Evolutionary conservation across 345 rosid genomes (phyloP).

Genomic region (Citrus sp.): DNA sequence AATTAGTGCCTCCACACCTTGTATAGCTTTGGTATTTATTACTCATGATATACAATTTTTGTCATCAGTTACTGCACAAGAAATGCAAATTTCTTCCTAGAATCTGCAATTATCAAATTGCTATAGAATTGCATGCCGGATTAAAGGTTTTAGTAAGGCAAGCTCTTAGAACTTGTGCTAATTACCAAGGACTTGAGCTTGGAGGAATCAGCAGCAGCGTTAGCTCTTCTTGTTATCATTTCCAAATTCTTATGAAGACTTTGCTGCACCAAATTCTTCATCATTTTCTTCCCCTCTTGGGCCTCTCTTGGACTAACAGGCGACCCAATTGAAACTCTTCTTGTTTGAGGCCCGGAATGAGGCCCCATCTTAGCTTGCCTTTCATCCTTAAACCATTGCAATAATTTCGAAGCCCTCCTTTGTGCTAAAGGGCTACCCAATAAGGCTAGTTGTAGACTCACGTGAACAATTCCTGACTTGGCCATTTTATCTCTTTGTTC

Average conservation of each 20-base stretch:
- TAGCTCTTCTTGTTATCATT: conserved; percentile 73
- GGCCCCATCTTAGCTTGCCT: conserved; percentile 79
- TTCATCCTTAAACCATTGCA: conserved; percentile 95
- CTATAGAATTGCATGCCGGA: conserved; percentile 14
- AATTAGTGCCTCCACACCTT: not conserved
- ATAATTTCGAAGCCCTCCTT: conserved; percentile 71
- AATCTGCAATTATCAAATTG: conserved; percentile 6
- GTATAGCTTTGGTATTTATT: not conserved
- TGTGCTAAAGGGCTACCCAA: conserved; percentile 77
- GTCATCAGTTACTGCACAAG: conserved; percentile 19
- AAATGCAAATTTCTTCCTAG: conserved; percentile 1
- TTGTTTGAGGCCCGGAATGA: conserved; percentile 89
- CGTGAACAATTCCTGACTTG: conserved; percentile 72
- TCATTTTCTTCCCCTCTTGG: conserved; percentile 67
- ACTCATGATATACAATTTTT: conserved; percentile 16
- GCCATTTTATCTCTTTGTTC: conserved; percentile 69
- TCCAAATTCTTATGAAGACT: conserved; percentile 88
- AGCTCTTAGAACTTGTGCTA: conserved; percentile 89
- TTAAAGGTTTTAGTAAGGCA: conserved; percentile 43
- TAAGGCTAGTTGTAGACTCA: conserved; percentile 63
- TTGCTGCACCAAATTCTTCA: conserved; percentile 80
- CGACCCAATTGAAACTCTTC: conserved; percentile 52
- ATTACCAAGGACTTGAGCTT: conserved; percentile 62
- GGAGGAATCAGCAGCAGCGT: conserved; percentile 32
- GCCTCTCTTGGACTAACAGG: conserved; percentile 48